Evolutionary conservation across 2,329 filamentous ascomycete genomes (phyloP).

Genomic region (Neurospora sp.): DNA sequence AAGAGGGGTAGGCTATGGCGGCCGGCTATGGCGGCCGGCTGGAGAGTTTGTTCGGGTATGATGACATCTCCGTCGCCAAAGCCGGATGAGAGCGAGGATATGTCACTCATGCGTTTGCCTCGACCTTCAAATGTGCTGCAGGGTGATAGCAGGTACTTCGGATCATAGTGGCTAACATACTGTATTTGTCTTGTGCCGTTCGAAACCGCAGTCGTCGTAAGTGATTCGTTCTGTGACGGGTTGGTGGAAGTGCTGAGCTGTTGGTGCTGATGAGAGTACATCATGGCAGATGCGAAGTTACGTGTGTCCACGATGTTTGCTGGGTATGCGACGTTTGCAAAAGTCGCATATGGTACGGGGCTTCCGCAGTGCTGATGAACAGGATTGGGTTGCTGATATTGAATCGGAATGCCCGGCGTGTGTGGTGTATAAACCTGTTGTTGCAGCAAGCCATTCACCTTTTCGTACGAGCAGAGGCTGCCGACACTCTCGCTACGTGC

Average conservation of each 20-base stretch:
- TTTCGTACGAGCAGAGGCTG: conserved; percentile 12
- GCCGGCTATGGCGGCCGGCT: conserved; percentile 20
- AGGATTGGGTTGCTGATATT: background rate
- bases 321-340: background rate
- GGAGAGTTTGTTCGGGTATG: conserved; percentile 21
- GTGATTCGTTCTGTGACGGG: conserved; percentile 17
- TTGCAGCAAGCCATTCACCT: conserved; percentile 4
- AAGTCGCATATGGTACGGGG: background rate
- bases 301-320: background rate
- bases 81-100: conserved; percentile 54
- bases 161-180: background rate
- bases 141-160: background rate
- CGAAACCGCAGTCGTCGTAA: conserved; percentile 9
- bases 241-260: conserved; percentile 20
- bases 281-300: background rate
- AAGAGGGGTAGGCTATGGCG: conserved; percentile 6
- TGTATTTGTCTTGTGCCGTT: conserved; percentile 15
- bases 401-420: background rate
- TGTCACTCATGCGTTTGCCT: conserved; percentile 29
- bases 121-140: background rate
- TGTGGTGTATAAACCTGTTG: background rate
- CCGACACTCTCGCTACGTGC: background rate
- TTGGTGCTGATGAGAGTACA: conserved; percentile 16
- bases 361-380: conserved; percentile 4
- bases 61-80: conserved; percentile 54